Percentiles rank a stretch among this genome's conserved stretches.
Conservation (phyloP, 768 basidiomycete genomes). For the Termitomyces sp. region DNA sequence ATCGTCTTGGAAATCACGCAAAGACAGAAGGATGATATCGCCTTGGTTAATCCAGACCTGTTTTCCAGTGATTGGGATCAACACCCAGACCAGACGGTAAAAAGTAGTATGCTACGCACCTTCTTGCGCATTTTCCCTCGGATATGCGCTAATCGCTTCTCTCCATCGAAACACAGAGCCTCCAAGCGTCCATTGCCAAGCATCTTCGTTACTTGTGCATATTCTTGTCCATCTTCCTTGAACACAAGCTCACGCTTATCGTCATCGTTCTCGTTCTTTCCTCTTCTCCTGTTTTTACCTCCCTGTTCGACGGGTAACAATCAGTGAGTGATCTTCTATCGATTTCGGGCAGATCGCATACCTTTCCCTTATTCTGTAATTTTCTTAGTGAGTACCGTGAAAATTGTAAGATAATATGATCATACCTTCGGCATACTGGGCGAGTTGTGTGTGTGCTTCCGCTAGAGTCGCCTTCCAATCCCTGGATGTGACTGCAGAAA, state of each 20-base stretch:
- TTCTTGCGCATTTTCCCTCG: slow-evolving; percentile 99
- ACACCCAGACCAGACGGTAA: slow-evolving; percentile 2
- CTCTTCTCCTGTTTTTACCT: slow-evolving; percentile 98
- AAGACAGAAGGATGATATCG: slow-evolving; percentile 89
- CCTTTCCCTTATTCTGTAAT: slow-evolving; percentile 72
- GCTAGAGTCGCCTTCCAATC: slow-evolving; percentile 8
- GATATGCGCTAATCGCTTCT: slow-evolving; percentile 96
- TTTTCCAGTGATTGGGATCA: neutral
- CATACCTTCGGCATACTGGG: slow-evolving; percentile 47
- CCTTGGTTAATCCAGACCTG: slow-evolving; percentile 99
- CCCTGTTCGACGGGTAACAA: slow-evolving; percentile 46
- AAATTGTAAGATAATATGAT: slow-evolving; percentile 7
- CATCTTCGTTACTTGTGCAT: slow-evolving; percentile 98
- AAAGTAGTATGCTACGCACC: slow-evolving; percentile 41
- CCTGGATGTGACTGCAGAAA: slow-evolving; percentile 8
- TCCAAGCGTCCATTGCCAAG: slow-evolving; percentile 96
- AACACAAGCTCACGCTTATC: slow-evolving; percentile 99
- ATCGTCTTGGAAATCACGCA: slow-evolving; percentile 98
- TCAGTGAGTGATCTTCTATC: neutral
- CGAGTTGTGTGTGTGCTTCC: slow-evolving; percentile 7
- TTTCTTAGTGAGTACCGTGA: slow-evolving; percentile 12
- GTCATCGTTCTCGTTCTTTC: slow-evolving; percentile 99
- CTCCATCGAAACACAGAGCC: slow-evolving; percentile 96
- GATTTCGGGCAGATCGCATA: slow-evolving; percentile 18
- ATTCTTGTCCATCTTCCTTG: slow-evolving; percentile 98